Evolutionary conservation across 2,329 filamentous ascomycete genomes (phyloP).

Genomic region (Diaporthe vexans): DNA sequence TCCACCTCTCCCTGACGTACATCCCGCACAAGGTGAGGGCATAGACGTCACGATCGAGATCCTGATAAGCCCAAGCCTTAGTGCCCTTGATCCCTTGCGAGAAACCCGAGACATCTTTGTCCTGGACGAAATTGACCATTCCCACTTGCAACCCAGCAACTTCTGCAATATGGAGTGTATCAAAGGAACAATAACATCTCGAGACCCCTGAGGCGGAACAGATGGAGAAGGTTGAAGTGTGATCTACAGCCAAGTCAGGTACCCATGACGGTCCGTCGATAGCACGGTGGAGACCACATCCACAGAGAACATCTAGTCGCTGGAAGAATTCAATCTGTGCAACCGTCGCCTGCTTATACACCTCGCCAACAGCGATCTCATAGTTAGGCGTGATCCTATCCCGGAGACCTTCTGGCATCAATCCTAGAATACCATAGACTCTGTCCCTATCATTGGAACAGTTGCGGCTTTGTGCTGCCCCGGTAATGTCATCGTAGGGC

Average conservation of each 20-base stretch:
- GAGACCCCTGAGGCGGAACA: not conserved
- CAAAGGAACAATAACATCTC: not conserved
- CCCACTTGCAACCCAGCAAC: not conserved
- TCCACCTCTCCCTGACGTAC: not conserved
- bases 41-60: conserved; percentile 4
- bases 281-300: not conserved
- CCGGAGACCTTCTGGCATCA: not conserved
- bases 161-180: not conserved
- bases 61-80: not conserved
- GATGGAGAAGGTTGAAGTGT: not conserved
- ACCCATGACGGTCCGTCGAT: not conserved
- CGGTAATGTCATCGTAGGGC: not conserved
- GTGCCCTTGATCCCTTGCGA: not conserved
- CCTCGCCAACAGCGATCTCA: not conserved
- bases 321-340: conserved; percentile 4
- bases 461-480: not conserved
- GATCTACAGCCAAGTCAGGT: not conserved
- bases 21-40: conserved; percentile 3
- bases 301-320: not conserved
- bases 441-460: conserved; percentile 1
- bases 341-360: not conserved
- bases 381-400: not conserved
- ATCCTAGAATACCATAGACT: not conserved
- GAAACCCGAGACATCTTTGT: not conserved
- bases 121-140: not conserved